These are phyloP conservation scores for Dujonia santamariae DNA, from an alignment of 1,139 yeast genomes.

Conservation along the genomic window DNA sequence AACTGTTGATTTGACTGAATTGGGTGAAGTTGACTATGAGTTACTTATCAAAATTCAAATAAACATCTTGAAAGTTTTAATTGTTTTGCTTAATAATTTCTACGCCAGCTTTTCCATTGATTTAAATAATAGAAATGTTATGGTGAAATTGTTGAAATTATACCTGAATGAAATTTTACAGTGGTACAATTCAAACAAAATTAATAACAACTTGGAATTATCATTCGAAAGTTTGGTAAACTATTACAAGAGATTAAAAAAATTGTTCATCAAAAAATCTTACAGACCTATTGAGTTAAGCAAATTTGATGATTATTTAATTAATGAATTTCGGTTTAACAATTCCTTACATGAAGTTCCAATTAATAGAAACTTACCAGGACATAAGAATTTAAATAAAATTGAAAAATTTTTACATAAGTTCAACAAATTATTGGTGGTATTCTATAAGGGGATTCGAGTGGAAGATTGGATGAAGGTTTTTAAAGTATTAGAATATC, in stretches of 20 bases:
- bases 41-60: conserved; percentile 70
- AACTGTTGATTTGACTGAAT: conserved; percentile 31
- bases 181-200: conserved; percentile 61
- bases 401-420: conserved; percentile 60
- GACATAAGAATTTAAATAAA: conserved; percentile 41
- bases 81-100: conserved; percentile 68
- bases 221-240: conserved; percentile 50
- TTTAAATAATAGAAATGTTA: conserved; percentile 53
- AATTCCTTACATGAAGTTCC: conserved; percentile 47
- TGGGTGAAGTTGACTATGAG: conserved; percentile 51
- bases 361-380: conserved; percentile 46
- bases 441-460: conserved; percentile 57
- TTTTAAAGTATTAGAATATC: conserved; percentile 70
- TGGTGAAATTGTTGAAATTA: conserved; percentile 64
- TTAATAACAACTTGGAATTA: conserved; percentile 37
- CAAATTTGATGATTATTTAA: conserved; percentile 38
- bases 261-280: conserved; percentile 71
- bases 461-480: conserved; percentile 78
- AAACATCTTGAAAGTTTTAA: conserved; percentile 76
- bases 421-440: conserved; percentile 61
- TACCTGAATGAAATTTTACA: conserved; percentile 69
- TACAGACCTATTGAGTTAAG: conserved; percentile 60
- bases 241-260: conserved; percentile 67
- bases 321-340: conserved; percentile 38
- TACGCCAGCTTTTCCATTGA: conserved; percentile 76